These are phyloP conservation scores for Cucumis hystrix DNA, from an alignment of 306 rosid species.

Conservation along the genomic window DNA sequence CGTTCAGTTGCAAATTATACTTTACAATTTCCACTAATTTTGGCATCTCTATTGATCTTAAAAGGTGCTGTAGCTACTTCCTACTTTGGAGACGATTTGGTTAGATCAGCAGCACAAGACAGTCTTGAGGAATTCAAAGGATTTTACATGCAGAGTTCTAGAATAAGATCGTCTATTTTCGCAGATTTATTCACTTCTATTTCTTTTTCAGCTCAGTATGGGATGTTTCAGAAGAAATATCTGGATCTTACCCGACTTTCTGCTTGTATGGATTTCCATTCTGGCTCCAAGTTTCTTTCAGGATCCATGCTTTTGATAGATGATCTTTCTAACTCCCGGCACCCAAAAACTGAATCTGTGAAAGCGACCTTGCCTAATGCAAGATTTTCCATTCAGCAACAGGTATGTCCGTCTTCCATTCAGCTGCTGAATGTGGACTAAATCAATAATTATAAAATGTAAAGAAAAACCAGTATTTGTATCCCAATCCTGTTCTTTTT, in stretches of 20 bases:
- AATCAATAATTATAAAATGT: background rate
- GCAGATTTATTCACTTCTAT: conserved; percentile 60
- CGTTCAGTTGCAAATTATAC: background rate
- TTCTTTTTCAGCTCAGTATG: conserved; percentile 66
- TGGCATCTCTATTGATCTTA: background rate
- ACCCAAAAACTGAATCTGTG: conserved; percentile 41
- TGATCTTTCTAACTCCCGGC: conserved; percentile 51
- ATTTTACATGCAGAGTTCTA: conserved; percentile 27
- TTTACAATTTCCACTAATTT: background rate
- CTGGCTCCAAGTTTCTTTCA: conserved; percentile 60
- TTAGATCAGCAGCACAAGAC: conserved; percentile 24
- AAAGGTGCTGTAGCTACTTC: conserved; percentile 59
- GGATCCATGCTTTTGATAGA: conserved; percentile 50
- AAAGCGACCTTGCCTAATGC: conserved; percentile 58
- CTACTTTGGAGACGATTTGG: conserved; percentile 38
- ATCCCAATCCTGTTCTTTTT: background rate
- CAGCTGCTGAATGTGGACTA: background rate
- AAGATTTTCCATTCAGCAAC: conserved; percentile 80
- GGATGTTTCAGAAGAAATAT: conserved; percentile 59
- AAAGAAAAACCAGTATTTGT: background rate
- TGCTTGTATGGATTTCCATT: conserved; percentile 62
- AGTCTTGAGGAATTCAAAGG: conserved; percentile 33
- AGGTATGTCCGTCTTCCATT: conserved; percentile 36
- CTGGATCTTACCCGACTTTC: conserved; percentile 74
- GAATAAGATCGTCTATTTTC: conserved; percentile 40